A percentile compares a stretch with the other conserved stretches of the same genome.
These are phyloP conservation scores for Thraustochytrium sp. DNA, from an alignment of 352 stramenopile species.

Conservation along the genomic window DNA sequence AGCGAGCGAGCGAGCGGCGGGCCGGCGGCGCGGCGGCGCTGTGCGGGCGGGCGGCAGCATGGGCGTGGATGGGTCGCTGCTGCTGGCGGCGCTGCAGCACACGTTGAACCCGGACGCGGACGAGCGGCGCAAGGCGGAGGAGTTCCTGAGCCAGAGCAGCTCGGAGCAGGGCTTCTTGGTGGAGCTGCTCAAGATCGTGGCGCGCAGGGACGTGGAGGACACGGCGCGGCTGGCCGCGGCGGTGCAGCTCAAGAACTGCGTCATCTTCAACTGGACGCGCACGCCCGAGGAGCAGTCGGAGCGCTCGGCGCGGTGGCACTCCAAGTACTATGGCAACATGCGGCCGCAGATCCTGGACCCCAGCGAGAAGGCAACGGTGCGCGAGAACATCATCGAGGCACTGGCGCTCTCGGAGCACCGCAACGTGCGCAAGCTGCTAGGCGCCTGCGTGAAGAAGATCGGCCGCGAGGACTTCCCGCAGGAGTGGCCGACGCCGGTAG, in stretches of 20 bases:
- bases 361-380: conserved; percentile 5
- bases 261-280: conserved; percentile 13
- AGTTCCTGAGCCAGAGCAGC: conserved; percentile 10
- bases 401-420: conserved; percentile 14
- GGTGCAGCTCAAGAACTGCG: conserved; percentile 37
- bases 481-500: background rate
- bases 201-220: background rate
- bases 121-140: background rate
- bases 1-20: too few relatives aligned
- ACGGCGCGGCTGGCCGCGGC: background rate
- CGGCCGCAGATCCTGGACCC: background rate
- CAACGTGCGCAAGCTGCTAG: background rate
- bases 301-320: background rate
- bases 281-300: conserved; percentile 8
- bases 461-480: background rate
- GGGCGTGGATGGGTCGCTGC: background rate
- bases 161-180: background rate
- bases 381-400: conserved; percentile 27
- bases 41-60: too few relatives aligned
- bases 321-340: conserved; percentile 20
- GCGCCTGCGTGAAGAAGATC: conserved; percentile 17
- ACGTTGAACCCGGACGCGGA: conserved; percentile 26
- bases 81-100: conserved; percentile 7
- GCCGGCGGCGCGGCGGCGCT: too few relatives aligned
- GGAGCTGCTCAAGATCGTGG: conserved; percentile 32